Conservation (phyloP, 306 rosid genomes). For the Malus sylvestris region DNA sequence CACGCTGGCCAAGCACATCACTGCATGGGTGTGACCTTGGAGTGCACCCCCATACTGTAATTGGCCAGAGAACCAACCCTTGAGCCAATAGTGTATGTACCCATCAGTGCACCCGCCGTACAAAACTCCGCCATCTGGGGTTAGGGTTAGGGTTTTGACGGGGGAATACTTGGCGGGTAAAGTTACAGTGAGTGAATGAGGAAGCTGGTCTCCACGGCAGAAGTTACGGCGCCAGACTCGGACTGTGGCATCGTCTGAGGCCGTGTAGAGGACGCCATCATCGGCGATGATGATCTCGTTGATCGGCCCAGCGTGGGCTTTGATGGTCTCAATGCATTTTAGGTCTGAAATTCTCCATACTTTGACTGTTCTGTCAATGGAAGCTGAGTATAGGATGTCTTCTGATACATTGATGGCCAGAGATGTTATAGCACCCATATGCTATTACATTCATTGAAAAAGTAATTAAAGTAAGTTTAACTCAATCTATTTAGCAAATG, state of each 20-base stretch:
- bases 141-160: constrained; percentile 50
- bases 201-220: constrained; percentile 46
- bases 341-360: constrained; percentile 80
- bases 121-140: constrained; percentile 41
- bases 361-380: constrained; percentile 75
- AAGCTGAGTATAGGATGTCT: constrained; percentile 77
- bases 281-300: constrained; percentile 51
- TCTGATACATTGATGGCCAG: constrained; percentile 62
- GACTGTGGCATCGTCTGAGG: constrained; percentile 78
- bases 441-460: constrained; percentile 25
- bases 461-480: neutral
- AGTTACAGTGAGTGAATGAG: constrained; percentile 71
- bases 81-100: constrained; percentile 80
- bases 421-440: constrained; percentile 72
- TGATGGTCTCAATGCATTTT: constrained; percentile 83
- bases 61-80: constrained; percentile 77
- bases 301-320: constrained; percentile 61
- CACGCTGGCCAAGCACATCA: constrained; percentile 61
- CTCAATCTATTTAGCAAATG: neutral
- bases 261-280: constrained; percentile 77
- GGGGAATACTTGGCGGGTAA: constrained; percentile 76
- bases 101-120: constrained; percentile 93
- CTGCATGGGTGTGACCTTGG: constrained; percentile 91
- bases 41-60: constrained; percentile 80
- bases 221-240: constrained; percentile 76